Evolutionary conservation across 345 rosid genomes (phyloP), one percentile per base, ranked within the genome.

Genomic region (Pistacia vera): DNA sequence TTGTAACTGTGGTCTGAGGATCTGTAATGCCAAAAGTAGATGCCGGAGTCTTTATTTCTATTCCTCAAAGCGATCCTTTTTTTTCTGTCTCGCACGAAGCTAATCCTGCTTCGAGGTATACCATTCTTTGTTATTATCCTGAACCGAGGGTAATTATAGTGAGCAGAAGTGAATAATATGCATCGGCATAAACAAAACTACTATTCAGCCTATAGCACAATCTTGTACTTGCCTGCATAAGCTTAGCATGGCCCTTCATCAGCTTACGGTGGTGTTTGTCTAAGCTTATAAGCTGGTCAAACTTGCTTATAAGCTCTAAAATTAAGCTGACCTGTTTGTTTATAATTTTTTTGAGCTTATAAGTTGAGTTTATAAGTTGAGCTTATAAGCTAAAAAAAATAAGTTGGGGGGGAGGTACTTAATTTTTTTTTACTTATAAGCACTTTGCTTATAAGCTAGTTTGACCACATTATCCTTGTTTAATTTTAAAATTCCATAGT

Each of bases 181-280:
- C 36, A 28, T 51, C 33, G 52, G 14, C 28, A 20, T 54, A 72
- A 41, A 8, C 4, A 25, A 72, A 49, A 46, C 59, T 7, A 28
- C 2, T 5, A 4, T 2, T 17, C 17, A 5, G 22, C 49, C 57
- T 0, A 2, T 22, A 49, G 49, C 28, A 57, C 22, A 35, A 60
- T 14, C 62, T 58, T 72, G 22, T 58, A 72, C 77, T 66, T 78
- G 68, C 81, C 77, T 59, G 81, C 33, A 8, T 35, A 10, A 16
- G 60, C 14, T 68, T 68, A 54, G 18, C 30, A 20, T 38, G 44
- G 54, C 17, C 46, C 62, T 61, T 22, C 30, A 30, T 22, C 22
- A 22, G 22, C 22, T 22, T 22, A 22, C n/a, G n/a, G n/a, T n/a
- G n/a, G n/a, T n/a, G n/a, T n/a, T n/a, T n/a, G n/a, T n/a, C n/a